Base-by-base conservation (phyloP, 2,329 filamentous ascomycete species). In the Exserohilum rostratum region DNA sequence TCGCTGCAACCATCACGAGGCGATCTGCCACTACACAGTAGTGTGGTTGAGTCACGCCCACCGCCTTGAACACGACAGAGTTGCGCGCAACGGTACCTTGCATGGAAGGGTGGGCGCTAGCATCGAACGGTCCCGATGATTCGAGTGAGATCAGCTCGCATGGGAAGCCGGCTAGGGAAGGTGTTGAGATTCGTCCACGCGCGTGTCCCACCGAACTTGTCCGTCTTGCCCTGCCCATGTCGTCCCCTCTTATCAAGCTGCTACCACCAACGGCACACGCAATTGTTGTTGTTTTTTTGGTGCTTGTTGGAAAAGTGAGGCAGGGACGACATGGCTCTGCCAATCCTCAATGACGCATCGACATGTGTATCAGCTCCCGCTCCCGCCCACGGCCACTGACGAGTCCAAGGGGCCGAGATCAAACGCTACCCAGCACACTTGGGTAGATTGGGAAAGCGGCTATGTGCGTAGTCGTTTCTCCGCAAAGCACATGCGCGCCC, bases 1-100 rank as follows among this genome's bases (percentile, higher is more conserved):
- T 35, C n/a, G n/a, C 27, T 29, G 40, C 40, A 29, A 13, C 27
- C 15, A n/a, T 20, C 10, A 3, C 11, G 20, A 43, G 27, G 40
- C 40, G 4, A 43, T 29, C n/a, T 31, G 27, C 33, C 20, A 27
- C 30, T 45, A 35, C 17, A 15, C 30, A 29, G 39, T 30, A 42
- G 40, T 29, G 40, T 31, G 10, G 7, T 17, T 43, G 31, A 35
- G 13, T 46, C 43, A 27, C 43, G 11, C 27, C 13, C 29, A 46
- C 27, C n/a, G 22, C 15, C 6, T 4, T 13, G 29, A 25, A 35
- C 2, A 29, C 57, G 58, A 62, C 44, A 51, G 50, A 61, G 48
- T 48, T 53, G 47, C 54, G 47, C 12, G 31, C 48, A 47, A 44
- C 42, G 48, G 63, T 65, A 65, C 65, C 65, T 67, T 67, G 65